Percentiles rank a stretch among this genome's conserved stretches.
Conservation (phyloP, 2,329 filamentous ascomycete species). For the Sphaerostilbella broomeana region DNA sequence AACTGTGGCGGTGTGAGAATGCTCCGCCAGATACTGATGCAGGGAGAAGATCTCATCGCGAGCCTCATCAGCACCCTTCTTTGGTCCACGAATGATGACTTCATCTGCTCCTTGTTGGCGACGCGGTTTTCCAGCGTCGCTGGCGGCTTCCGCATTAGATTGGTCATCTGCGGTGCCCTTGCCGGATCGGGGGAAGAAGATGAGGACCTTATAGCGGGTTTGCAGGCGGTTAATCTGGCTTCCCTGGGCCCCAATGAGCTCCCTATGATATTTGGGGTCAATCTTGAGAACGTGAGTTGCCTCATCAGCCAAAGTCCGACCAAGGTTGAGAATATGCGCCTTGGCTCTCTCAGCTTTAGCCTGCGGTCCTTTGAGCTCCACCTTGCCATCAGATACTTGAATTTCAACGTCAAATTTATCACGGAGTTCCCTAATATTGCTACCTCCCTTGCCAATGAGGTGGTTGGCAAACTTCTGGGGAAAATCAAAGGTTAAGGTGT, state of each 20-base stretch:
- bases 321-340: conserved; percentile 70
- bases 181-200: conserved; percentile 76
- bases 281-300: conserved; percentile 82
- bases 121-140: conserved; percentile 59
- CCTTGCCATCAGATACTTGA: conserved; percentile 87
- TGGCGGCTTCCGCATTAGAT: conserved; percentile 60
- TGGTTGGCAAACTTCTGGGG: conserved; percentile 92
- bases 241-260: conserved; percentile 85
- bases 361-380: conserved; percentile 92
- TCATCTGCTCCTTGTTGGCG: conserved; percentile 77
- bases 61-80: conserved; percentile 85
- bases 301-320: conserved; percentile 84
- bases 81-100: conserved; percentile 84
- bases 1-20: conserved; percentile 71
- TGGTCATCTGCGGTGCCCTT: conserved; percentile 63
- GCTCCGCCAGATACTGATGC: conserved; percentile 83
- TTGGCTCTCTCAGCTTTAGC: conserved; percentile 87
- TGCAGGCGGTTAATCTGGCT: conserved; percentile 87
- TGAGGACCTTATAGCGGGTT: conserved; percentile 85
- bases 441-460: conserved; percentile 62
- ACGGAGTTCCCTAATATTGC: conserved; percentile 58
- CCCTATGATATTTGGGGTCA: conserved; percentile 86
- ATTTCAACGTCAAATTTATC: conserved; percentile 67
- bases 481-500: conserved; percentile 82
- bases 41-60: conserved; percentile 86